Base-by-base conservation (phyloP, 1,284 basidiomycete genomes). In the Rhodofomes roseus region DNA sequence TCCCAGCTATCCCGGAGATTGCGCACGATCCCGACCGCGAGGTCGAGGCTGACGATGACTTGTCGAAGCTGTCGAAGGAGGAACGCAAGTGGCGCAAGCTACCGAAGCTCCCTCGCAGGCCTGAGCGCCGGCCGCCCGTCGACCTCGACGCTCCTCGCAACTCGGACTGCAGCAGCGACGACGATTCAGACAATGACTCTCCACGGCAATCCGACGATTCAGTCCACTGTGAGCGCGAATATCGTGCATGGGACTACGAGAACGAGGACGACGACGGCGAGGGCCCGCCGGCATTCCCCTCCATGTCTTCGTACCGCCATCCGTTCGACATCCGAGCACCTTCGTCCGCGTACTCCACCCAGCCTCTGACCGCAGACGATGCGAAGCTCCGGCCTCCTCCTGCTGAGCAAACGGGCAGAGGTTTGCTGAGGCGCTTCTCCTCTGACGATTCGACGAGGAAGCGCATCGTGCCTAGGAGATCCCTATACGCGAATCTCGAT, bases 261-360 rank as follows among this genome's bases (percentile, higher is more conserved):
- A 2, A 31, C 36, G 22, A 40, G 37, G 40, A 36, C 31, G 34
- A n/a, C 16, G 53, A 55, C 16, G 20, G 8, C 40, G 51, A 54
- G 7, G 52, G 52, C 8, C 29, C 43, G 31, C 69, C 74, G 56
- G 76, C 73, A 63, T 81, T 74, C 62, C n/a, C 50, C 11, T 76
- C 81, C 0, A 69, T 84, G 51, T 80, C 83, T 12, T 84, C 83
- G 2, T 81, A 83, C 70, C 73, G 77, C 54, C 85, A 87, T 62
- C 84, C 85, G n/a, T 80, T 83, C 63, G 81, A 85, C 46, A 85
- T 88, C 55, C 74, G 71, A 20, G 75, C 82, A 7, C 86, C 85
- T 2, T 68, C 71, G 6, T 22, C 27, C 5, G 31, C 51, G n/a
- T 39, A 58, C 36, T 27, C 23, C 4, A 37, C 37, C 6, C 20